Evolutionary conservation across 345 rosid genomes (phyloP).

Genomic region (Melaleuca quinquenervia): DNA sequence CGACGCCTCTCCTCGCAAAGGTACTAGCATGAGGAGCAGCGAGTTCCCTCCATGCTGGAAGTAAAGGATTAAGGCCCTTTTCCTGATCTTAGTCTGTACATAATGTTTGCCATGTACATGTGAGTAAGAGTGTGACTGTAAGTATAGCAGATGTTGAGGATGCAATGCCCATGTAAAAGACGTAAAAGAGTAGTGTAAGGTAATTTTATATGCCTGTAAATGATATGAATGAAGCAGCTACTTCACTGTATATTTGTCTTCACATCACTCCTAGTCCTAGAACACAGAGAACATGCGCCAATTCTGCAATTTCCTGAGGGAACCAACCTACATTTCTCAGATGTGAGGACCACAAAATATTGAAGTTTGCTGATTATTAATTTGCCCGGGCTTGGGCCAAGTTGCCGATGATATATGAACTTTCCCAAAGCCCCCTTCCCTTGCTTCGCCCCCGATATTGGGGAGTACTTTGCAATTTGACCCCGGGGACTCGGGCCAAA

Average conservation of each 20-base stretch:
- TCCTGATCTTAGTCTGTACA: not conserved
- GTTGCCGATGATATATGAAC: not conserved
- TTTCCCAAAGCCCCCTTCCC: not conserved
- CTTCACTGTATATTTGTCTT: not conserved
- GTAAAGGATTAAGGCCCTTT: not conserved
- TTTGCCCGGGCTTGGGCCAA: not conserved
- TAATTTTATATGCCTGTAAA: not conserved
- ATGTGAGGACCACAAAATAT: not conserved
- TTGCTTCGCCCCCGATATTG: not conserved
- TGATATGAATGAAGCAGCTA: not conserved
- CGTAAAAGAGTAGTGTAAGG: not conserved
- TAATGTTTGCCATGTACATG: not conserved
- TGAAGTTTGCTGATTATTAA: not conserved
- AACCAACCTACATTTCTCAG: not conserved
- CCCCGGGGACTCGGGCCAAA: not conserved
- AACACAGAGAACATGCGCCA: not conserved
- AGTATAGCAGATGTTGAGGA: not conserved
- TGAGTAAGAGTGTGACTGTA: not conserved
- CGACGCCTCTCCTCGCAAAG: not conserved
- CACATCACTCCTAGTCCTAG: not conserved
- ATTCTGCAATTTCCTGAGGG: not conserved
- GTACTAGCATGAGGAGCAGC: constrained; percentile 1
- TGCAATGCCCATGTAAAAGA: not conserved
- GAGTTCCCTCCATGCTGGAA: constrained; percentile 15
- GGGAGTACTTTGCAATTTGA: not conserved